Percentiles rank a stretch among this genome's conserved stretches.
Conservation (phyloP, 352 stramenopile genomes). For the Pythium rhizo-oryzae region DNA sequence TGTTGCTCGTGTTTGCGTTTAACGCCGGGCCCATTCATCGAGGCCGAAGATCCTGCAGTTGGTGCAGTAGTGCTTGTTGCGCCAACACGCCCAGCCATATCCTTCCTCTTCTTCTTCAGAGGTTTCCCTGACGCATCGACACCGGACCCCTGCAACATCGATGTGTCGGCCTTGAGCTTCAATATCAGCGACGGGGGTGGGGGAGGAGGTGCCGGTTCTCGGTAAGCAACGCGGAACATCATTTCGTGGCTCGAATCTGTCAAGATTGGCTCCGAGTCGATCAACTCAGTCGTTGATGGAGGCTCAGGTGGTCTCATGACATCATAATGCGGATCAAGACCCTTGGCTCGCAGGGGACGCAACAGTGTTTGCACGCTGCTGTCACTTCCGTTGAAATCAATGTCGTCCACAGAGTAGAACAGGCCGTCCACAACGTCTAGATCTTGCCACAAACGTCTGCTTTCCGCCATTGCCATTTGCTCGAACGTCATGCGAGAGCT, state of each 20-base stretch:
- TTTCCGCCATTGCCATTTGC: constrained; percentile 17
- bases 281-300: constrained; percentile 11
- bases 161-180: constrained; percentile 39
- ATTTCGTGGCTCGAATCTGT: constrained; percentile 42
- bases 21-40: constrained; percentile 13
- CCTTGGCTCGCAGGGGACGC: constrained; percentile 49
- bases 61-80: constrained; percentile 15
- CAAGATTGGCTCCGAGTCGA: constrained; percentile 36
- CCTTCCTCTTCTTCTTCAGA: constrained; percentile 70
- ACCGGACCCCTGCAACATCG: constrained; percentile 14
- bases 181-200: constrained; percentile 33
- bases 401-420: constrained; percentile 24
- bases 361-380: constrained; percentile 8
- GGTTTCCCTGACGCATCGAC: constrained; percentile 32
- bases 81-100: constrained; percentile 29
- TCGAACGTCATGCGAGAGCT: constrained; percentile 26
- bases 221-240: constrained; percentile 67
- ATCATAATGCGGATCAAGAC: constrained; percentile 59
- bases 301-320: constrained; percentile 54
- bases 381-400: constrained; percentile 1
- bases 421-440: constrained; percentile 17
- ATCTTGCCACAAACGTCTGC: constrained; percentile 25
- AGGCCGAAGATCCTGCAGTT: constrained; percentile 1
- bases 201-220: constrained; percentile 48
- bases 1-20: constrained; percentile 76